Evolutionary conservation across 2,329 filamentous ascomycete species (phyloP), one percentile per base, ranked within the genome.

Genomic region (Xylaria multiplex): DNA sequence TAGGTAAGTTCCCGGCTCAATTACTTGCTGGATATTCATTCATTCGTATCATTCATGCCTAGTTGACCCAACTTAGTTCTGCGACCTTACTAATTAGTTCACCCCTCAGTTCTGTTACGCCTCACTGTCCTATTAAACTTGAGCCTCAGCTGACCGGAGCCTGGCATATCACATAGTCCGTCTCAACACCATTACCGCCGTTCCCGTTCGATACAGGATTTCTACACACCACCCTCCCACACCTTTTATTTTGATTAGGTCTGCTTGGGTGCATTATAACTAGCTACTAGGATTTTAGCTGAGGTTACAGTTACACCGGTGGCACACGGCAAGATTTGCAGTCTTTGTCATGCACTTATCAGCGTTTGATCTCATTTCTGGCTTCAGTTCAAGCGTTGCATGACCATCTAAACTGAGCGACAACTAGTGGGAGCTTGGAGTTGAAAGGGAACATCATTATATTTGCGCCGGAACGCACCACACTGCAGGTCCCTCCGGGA

Each of bases 81-180:
- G 58, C 45, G 50, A 46, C 56, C 54, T 54, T 58, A 61, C 62
- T 52, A 61, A 61, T 37, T 62, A 50, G 60, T 61, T 50, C 60
- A 59, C 58, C 59, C 65, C 56, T 59, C 59, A 59, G 62, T 65
- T 59, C 30, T 56, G 46, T 42, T 57, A 59, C 57, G 63, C 65
- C 59, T 66, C 56, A 27, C 49, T 59, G 50, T 64, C 65, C 62
- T 64, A 58, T 64, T 64, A 69, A 68, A 61, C 62, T 68, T 62
- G 62, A 69, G 67, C 66, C 65, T 65, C 65, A 68, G 57, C 59
- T 65, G 59, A 63, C 65, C 65, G 59, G 52, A 58, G 52, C 65
- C 65, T 40, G 45, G 56, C 55, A 61, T 59, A 68, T 62, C 58
- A 53, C 43, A 24, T 19, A 62, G 55, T 32, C 62, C 32, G 62